Evolutionary conservation across 2,329 filamentous ascomycete genomes (phyloP), one percentile per base, ranked within the genome.

Genomic region (Pochonia chlamydosporia): DNA sequence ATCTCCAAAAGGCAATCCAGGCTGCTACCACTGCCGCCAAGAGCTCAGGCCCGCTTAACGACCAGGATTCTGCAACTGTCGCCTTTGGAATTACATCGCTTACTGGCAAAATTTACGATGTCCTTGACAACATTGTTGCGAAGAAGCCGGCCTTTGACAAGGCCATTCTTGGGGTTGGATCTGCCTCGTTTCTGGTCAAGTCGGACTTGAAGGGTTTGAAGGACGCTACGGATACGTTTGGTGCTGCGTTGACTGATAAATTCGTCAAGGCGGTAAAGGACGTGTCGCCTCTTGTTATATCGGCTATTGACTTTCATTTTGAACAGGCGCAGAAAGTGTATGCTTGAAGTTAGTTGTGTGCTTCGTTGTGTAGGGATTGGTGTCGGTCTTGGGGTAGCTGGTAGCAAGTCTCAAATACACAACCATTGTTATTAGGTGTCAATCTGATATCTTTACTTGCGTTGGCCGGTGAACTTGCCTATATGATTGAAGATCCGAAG

Each of bases 111-210:
- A 35, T 46, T 14, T 46, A 26, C 44, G 18, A 14, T 16, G 36
- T 46, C n/a, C 37, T 46, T 4, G 44, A 46, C 37, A 41, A 9
- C 37, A 7, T 46, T 14, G 28, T 35, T 25, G 11, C 13, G 14
- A 41, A 41, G 20, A 41, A 42, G 26, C 37, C 37, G 6, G 23
- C 41, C 8, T 46, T 46, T 23, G 37, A 46, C 37, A 46, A 31
- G 28, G 37, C 44, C 28, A 46, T 46, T 21, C 28, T 46, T 2
- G 44, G 37, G 8, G 20, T 42, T 7, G 37, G 18, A 16, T 42
- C 37, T 10, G 44, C 44, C 14, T 46, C 44, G 7, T 20, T 18
- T 11, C 36, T 41, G 6, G 44, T 46, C 18, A 46, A 36, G 44
- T 23, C 18, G 4, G 44, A 41, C 13, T 20, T 46, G 44, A 16